These are phyloP conservation scores for Apiotrichum laibachii DNA, from an alignment of 1,284 basidiomycete species.

Conservation along the genomic window DNA sequence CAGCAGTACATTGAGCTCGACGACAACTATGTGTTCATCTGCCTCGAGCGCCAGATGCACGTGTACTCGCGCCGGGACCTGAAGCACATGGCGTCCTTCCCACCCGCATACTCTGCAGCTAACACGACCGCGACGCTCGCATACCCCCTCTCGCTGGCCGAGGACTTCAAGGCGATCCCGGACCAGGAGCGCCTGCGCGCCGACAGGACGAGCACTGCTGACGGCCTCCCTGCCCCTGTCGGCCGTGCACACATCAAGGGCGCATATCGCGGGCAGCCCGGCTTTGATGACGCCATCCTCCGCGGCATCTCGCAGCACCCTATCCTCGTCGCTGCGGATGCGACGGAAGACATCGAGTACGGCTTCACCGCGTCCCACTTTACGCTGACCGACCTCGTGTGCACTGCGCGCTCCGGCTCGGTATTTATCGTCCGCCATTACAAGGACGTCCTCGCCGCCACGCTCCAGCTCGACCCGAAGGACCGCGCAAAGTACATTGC, in stretches of 20 bases:
- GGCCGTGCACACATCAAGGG: conserved; percentile 9
- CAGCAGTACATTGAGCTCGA: conserved; percentile 49
- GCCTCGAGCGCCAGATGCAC: conserved; percentile 25
- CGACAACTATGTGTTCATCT: conserved; percentile 44
- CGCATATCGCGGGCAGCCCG: neutral
- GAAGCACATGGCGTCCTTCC: conserved; percentile 25
- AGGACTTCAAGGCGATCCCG: conserved; percentile 20
- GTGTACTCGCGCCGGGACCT: conserved; percentile 34
- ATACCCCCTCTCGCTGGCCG: conserved; percentile 10
- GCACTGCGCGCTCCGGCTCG: conserved; percentile 23
- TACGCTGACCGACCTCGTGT: conserved; percentile 35
- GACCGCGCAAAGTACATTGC: conserved; percentile 18
- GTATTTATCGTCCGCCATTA: conserved; percentile 38
- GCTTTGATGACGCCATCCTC: conserved; percentile 7
- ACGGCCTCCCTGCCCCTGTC: conserved; percentile 12
- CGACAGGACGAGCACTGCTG: neutral
- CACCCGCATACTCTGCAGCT: conserved; percentile 3
- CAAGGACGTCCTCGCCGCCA: conserved; percentile 16
- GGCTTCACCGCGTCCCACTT: conserved; percentile 38
- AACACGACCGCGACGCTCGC: conserved; percentile 6
- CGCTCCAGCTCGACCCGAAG: conserved; percentile 3
- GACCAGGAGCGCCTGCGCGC: conserved; percentile 9
- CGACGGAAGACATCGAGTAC: conserved; percentile 11
- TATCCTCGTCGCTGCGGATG: conserved; percentile 2
- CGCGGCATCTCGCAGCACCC: conserved; percentile 12